These are phyloP conservation scores for Lactarius sp. DNA, from an alignment of 768 basidiomycete species.

Conservation along the genomic window DNA sequence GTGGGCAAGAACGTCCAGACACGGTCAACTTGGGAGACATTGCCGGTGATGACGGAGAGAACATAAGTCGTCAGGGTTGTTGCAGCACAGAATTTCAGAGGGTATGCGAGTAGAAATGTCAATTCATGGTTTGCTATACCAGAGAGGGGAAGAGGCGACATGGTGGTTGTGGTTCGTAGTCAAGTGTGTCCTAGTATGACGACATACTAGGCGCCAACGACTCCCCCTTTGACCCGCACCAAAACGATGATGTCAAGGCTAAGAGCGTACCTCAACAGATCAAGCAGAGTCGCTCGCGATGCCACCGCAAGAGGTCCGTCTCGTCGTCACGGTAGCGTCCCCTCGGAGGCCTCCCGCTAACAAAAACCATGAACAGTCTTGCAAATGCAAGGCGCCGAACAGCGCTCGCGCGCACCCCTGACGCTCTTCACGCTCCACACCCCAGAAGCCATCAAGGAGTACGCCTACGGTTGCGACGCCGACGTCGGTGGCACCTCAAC, in stretches of 20 bases:
- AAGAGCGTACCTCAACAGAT: slow-evolving; percentile 36
- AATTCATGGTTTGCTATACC: background rate
- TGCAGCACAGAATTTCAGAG: slow-evolving; percentile 54
- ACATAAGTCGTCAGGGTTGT: slow-evolving; percentile 48
- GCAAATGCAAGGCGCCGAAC: slow-evolving; percentile 72
- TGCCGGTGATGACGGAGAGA: slow-evolving; percentile 61
- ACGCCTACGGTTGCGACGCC: slow-evolving; percentile 76
- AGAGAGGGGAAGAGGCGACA: background rate
- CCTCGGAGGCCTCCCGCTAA: background rate
- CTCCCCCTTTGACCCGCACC: background rate
- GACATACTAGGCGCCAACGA: too few relatives aligned
- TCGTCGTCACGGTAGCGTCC: background rate
- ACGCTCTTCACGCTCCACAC: slow-evolving; percentile 64
- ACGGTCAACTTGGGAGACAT: slow-evolving; percentile 86
- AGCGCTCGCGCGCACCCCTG: slow-evolving; percentile 53
- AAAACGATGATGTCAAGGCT: slow-evolving; percentile 28
- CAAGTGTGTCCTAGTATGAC: background rate
- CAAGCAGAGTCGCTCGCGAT: slow-evolving; percentile 38
- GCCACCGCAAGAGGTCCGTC: slow-evolving; percentile 29
- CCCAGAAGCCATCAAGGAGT: slow-evolving; percentile 50
- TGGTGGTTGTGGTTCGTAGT: background rate
- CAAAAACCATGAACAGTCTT: slow-evolving; percentile 42
- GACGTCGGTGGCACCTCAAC: slow-evolving; percentile 86
- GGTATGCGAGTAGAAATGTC: slow-evolving; percentile 40
- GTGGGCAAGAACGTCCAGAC: slow-evolving; percentile 71